phyloP scores from a whole-genome alignment of 208 protist species.

The Leishmania mexicana region DNA sequence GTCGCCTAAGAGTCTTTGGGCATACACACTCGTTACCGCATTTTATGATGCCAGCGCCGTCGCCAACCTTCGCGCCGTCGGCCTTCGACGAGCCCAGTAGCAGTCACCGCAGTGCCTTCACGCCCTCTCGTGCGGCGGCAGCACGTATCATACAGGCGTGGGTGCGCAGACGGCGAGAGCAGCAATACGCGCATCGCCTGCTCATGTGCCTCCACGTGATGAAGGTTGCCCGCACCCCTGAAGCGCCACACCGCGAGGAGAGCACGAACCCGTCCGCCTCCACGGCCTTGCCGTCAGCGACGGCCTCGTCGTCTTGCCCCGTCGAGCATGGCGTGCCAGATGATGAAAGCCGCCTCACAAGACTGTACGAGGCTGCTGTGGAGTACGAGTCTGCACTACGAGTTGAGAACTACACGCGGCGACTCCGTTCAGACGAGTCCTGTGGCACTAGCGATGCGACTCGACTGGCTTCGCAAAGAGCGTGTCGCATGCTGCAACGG shows the following conservation, averaged over 20 bases:
- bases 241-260: too few relatives aligned
- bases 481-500: slow-evolving; percentile 23
- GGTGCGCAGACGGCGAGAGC: slow-evolving; percentile 3
- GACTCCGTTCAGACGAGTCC: slow-evolving; percentile 31
- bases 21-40: background rate
- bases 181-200: slow-evolving; percentile 9
- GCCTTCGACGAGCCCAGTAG: background rate
- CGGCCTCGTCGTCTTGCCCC: background rate
- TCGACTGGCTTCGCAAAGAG: slow-evolving; percentile 15
- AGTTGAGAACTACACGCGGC: slow-evolving; percentile 49
- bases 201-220: slow-evolving; percentile 13
- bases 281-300: background rate
- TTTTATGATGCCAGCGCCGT: background rate
- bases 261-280: background rate
- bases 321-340: background rate
- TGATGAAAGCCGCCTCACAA: background rate
- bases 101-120: background rate
- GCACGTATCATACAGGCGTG: slow-evolving; percentile 9
- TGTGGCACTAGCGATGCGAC: slow-evolving; percentile 13
- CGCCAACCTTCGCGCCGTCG: background rate
- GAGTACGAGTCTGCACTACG: slow-evolving; percentile 37
- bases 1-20: background rate
- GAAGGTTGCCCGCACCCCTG: background rate
- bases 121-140: background rate
- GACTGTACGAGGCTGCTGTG: slow-evolving; percentile 19